Evolutionary conservation across 2,329 filamentous ascomycete species (phyloP), one percentile per base, ranked within the genome.

Genomic region (Botryotinia narcissicola): DNA sequence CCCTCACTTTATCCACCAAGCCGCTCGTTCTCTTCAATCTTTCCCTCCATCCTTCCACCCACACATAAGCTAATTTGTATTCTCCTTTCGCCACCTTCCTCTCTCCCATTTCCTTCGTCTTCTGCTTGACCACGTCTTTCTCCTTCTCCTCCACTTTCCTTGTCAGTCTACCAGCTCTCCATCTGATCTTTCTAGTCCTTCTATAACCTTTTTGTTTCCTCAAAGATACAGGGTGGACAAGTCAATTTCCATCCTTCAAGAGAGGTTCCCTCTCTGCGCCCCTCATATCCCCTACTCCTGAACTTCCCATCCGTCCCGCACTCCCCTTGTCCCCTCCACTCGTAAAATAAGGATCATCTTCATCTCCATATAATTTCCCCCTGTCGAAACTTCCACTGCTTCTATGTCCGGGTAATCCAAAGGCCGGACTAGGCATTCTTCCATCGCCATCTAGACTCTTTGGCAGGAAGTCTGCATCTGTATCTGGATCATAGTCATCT

Each of bases 1-100:
- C 20, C 57, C 69, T 75, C 48, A 63, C 60, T 44, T 62, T 76
- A 64, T 78, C 76, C 18, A 79, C 75, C 44, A 79, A 67, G 74
- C 77, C 77, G 3, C 77, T 74, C n/a, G 69, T 74, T 8, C 44
- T 68, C 42, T 74, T 74, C 54, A 78, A 46, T 46, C 76, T 72
- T 16, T 75, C 74, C 35, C 75, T 73, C 75, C 76, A 77, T 18
- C 76, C 77, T 67, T 76, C 74, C 25, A 76, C 73, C 75, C 75
- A 79, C 42, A 77, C 29, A 73, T 72, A 76, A 1, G 78, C 75
- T 42, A 75, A 12, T 40, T 71, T 73, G 40, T 69, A 75, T 7
- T 76, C 74, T 20, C 51, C 66, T 6, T 68, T 71, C 6, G n/a
- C 40, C 29, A 20, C 25, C 8, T 3, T 10, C 35, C 66, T 44